Conservation (phyloP, 2,329 filamentous ascomycete genomes). For the Acephala macrosclerotiorum region DNA sequence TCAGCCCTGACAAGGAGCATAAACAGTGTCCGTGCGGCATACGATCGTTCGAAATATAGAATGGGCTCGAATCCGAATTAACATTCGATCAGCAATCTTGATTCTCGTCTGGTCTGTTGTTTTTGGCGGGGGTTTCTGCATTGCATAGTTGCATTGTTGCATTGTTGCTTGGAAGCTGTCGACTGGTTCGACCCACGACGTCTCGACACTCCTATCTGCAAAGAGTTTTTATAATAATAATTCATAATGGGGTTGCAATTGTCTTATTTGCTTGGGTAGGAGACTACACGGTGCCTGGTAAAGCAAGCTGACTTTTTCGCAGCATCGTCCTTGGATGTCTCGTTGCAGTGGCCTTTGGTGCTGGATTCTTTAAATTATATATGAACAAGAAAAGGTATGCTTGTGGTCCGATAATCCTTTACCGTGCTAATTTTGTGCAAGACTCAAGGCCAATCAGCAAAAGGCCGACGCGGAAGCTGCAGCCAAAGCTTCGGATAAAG, state of each 20-base stretch:
- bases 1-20: constrained; percentile 23
- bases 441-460: constrained; percentile 30
- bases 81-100: constrained; percentile 8
- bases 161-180: not conserved
- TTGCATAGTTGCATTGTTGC: not conserved
- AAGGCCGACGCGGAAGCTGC: constrained; percentile 31
- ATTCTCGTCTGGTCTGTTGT: constrained; percentile 20
- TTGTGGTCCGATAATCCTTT: not conserved
- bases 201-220: constrained; percentile 1
- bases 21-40: constrained; percentile 29
- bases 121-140: not conserved
- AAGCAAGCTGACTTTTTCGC: not conserved
- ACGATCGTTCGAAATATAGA: constrained; percentile 14
- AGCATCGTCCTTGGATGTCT: constrained; percentile 36
- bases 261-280: constrained; percentile 32
- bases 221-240: constrained; percentile 10
- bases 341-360: constrained; percentile 31
- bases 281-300: not conserved
- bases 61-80: constrained; percentile 7
- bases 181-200: constrained; percentile 17
- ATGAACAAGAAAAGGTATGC: constrained; percentile 38
- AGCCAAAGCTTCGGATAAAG: constrained; percentile 25
- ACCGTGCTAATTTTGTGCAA: constrained; percentile 19
- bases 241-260: constrained; percentile 34
- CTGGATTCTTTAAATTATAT: constrained; percentile 34